These are phyloP conservation scores for Arthrobotrys conoides DNA, from an alignment of 2,329 filamentous ascomycete species.

Conservation along the genomic window DNA sequence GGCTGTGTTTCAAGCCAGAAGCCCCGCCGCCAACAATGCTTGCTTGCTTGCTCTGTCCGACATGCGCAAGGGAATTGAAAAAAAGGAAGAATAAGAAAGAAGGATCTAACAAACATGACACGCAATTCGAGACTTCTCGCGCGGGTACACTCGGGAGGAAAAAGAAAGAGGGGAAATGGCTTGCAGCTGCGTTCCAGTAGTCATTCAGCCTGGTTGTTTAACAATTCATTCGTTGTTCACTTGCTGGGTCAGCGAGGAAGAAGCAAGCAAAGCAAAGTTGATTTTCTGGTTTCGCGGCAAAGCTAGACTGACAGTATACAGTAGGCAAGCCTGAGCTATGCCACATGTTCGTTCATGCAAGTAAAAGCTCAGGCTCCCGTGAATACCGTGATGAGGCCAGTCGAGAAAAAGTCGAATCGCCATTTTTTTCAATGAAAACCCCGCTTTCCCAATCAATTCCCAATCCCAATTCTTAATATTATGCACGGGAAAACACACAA, in stretches of 20 bases:
- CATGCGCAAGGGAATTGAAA: constrained; percentile 2
- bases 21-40: constrained; percentile 42
- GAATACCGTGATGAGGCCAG: constrained; percentile 10
- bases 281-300: constrained; percentile 46
- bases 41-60: constrained; percentile 29
- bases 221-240: constrained; percentile 49
- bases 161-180: constrained; percentile 34
- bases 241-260: constrained; percentile 37
- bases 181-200: constrained; percentile 58
- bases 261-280: constrained; percentile 34
- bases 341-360: constrained; percentile 36
- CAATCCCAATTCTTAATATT: constrained; percentile 14
- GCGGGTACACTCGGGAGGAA: constrained; percentile 58
- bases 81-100: constrained; percentile 19
- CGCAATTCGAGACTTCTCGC: constrained; percentile 51
- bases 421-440: constrained; percentile 14
- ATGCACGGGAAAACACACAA: not conserved
- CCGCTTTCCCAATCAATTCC: constrained; percentile 30
- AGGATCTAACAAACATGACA: constrained; percentile 57
- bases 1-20: constrained; percentile 56
- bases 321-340: constrained; percentile 28
- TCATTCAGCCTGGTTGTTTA: constrained; percentile 51
- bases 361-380: constrained; percentile 10
- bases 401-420: constrained; percentile 16
- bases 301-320: constrained; percentile 4